Evolutionary conservation across 169 alveolate genomes (phyloP).

Genomic region (Theileria sp.): DNA sequence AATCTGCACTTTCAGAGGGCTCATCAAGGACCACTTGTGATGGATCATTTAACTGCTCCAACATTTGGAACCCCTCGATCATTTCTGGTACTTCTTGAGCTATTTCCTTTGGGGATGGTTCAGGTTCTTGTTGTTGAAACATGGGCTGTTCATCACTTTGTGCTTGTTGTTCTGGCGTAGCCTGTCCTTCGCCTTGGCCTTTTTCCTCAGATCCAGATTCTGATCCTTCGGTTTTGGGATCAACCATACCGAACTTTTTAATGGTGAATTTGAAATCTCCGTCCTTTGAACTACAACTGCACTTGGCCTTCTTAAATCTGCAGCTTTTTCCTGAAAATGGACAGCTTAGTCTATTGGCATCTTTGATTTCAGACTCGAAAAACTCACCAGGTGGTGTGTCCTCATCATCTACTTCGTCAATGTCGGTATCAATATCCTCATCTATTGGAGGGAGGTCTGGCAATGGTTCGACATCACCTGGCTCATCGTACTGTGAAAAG

Average conservation of each 20-base stretch:
- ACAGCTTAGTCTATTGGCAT: neutral
- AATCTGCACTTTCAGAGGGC: neutral
- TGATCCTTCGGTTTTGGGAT: neutral
- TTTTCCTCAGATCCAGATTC: slow-evolving; percentile 5
- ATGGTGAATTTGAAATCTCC: neutral
- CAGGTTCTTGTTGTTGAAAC: slow-evolving; percentile 9
- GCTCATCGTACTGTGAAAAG: neutral
- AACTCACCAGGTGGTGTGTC: neutral
- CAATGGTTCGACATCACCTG: neutral
- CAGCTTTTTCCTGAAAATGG: slow-evolving; percentile 9
- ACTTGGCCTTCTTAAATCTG: slow-evolving; percentile 9
- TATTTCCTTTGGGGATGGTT: neutral
- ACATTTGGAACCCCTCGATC: slow-evolving; percentile 11
- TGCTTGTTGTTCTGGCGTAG: neutral
- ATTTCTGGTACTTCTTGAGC: neutral
- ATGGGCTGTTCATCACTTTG: neutral
- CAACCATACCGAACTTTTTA: neutral
- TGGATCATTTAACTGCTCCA: neutral
- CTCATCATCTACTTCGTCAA: neutral
- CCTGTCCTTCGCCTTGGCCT: neutral
- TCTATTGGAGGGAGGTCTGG: neutral
- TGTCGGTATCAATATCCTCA: neutral
- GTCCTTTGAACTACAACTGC: neutral
- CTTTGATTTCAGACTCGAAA: neutral
- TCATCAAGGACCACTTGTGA: neutral